Evolutionary conservation across 2,329 filamentous ascomycete species (phyloP).

Genomic region (Hypoxylon sp.): DNA sequence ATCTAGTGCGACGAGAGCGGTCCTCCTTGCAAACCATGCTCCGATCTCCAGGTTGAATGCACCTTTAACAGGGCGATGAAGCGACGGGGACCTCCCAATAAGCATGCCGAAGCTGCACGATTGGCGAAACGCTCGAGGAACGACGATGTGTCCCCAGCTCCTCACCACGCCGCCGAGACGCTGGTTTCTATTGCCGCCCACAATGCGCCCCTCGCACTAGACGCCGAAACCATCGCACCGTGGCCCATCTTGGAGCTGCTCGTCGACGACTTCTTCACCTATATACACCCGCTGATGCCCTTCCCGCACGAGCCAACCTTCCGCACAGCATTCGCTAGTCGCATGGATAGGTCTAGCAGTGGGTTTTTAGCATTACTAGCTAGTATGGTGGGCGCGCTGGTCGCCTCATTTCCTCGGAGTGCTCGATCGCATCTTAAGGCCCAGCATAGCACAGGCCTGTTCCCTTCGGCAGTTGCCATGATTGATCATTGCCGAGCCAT

Average conservation of each 20-base stretch:
- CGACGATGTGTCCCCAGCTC: constrained; percentile 59
- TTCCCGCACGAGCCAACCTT: constrained; percentile 87
- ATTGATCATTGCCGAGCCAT: constrained; percentile 80
- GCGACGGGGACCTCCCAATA: constrained; percentile 71
- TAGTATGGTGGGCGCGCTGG: constrained; percentile 81
- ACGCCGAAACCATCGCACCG: constrained; percentile 80
- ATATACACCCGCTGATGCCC: constrained; percentile 82
- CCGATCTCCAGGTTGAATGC: constrained; percentile 71
- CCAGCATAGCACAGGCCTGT: constrained; percentile 74
- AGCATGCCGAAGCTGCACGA: constrained; percentile 70
- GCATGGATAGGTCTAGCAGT: constrained; percentile 76
- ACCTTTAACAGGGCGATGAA: constrained; percentile 72
- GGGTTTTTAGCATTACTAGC: constrained; percentile 79
- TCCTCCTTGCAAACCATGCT: constrained; percentile 70
- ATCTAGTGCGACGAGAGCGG: constrained; percentile 67
- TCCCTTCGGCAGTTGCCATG: constrained; percentile 77
- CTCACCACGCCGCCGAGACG: constrained; percentile 65
- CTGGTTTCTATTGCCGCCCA: constrained; percentile 63
- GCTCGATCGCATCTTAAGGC: constrained; percentile 78
- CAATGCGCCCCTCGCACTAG: constrained; percentile 60
- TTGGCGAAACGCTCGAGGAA: constrained; percentile 65
- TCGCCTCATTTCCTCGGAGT: constrained; percentile 81
- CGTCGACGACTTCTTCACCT: constrained; percentile 87
- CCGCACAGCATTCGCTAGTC: constrained; percentile 75
- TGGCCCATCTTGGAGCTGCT: constrained; percentile 77